Percentiles rank a stretch among this genome's conserved stretches.
Conservation (phyloP, 495 filamentous ascomycete species). For the Neurospora terricola region DNA sequence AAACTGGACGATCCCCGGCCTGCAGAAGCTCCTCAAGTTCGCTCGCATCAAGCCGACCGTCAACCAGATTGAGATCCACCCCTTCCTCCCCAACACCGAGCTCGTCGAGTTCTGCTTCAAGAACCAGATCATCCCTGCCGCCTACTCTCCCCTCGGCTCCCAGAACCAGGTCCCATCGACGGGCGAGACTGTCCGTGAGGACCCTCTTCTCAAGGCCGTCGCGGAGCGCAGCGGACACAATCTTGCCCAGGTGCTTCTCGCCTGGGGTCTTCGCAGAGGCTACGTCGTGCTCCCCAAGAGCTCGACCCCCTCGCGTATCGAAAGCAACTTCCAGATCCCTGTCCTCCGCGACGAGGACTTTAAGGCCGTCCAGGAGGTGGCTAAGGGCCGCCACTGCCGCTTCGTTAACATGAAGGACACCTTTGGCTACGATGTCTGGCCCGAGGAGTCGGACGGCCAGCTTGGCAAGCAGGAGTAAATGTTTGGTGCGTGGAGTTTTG, state of each 20-base stretch:
- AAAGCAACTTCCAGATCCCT: slow-evolving; percentile 42
- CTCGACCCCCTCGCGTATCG: slow-evolving; percentile 55
- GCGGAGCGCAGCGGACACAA: slow-evolving; percentile 30
- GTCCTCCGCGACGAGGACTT: slow-evolving; percentile 31
- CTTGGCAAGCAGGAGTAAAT: not conserved
- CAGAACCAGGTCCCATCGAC: slow-evolving; percentile 48
- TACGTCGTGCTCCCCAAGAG: slow-evolving; percentile 43
- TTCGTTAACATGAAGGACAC: slow-evolving; percentile 78
- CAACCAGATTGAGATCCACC: slow-evolving; percentile 45
- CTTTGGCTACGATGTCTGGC: slow-evolving; percentile 42
- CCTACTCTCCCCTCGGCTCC: slow-evolving; percentile 53
- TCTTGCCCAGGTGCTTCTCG: slow-evolving; percentile 38
- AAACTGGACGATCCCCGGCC: slow-evolving; percentile 36
- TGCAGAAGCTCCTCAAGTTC: slow-evolving; percentile 30
- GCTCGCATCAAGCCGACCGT: slow-evolving; percentile 34
- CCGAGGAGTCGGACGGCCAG: slow-evolving; percentile 28
- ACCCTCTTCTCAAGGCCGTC: slow-evolving; percentile 30
- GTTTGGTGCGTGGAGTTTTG: not conserved
- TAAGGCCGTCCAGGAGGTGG: slow-evolving; percentile 29
- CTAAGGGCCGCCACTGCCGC: slow-evolving; percentile 44
- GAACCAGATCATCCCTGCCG: slow-evolving; percentile 53
- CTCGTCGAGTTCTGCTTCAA: slow-evolving; percentile 47
- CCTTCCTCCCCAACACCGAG: slow-evolving; percentile 42
- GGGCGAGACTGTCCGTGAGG: slow-evolving; percentile 34
- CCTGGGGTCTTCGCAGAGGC: slow-evolving; percentile 34